Evolutionary conservation across 768 basidiomycete species (phyloP), one percentile per base, ranked within the genome.

Genomic region (Hygrocybe coccinea): DNA sequence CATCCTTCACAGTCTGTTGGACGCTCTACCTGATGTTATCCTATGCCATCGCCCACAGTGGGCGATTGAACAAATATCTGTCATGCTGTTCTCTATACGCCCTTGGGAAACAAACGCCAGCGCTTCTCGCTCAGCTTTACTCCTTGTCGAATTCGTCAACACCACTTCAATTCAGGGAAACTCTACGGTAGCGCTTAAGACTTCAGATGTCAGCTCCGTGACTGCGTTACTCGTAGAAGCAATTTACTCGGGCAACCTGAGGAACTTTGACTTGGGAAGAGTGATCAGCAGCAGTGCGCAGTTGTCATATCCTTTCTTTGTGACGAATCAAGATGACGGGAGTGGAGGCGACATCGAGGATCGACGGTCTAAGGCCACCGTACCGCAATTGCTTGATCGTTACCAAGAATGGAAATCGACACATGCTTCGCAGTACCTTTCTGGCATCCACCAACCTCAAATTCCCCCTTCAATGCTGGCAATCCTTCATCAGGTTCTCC

Each of bases 331-430:
- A 49, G 55, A 56, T 45, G 58, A 59, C 19, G 50, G 50, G 14
- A 61, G 56, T 47, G 60, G 60, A 46, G 60, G 58, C 33, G 60
- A 61, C 56, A 61, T 61, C 33, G 60, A 61, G 53, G 53, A 59
- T 45, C 34, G 58, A 41, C 48, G 48, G 25, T 37, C 58, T 12
- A 61, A 61, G 50, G 46, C 60, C 36, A 61, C 58, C 36, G 55
- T 61, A 47, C 43, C 55, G 29, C 54, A 17, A 38, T 38, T 61
- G 15, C 58, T 59, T 41, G 44, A 43, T 3, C 52, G 56, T 21
- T 61, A 61, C 53, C 58, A 59, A 34, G 47, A 34, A 37, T 59
- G 60, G 58, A 59, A 57, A 54, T 52, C 47, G 39, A 56, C 39
- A 43, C 50, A 54, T 35, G 58, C 47, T 36, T 17, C 12, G 19